Conservation (phyloP, 805 yeast species). For the Pichia gijzeniarum region DNA sequence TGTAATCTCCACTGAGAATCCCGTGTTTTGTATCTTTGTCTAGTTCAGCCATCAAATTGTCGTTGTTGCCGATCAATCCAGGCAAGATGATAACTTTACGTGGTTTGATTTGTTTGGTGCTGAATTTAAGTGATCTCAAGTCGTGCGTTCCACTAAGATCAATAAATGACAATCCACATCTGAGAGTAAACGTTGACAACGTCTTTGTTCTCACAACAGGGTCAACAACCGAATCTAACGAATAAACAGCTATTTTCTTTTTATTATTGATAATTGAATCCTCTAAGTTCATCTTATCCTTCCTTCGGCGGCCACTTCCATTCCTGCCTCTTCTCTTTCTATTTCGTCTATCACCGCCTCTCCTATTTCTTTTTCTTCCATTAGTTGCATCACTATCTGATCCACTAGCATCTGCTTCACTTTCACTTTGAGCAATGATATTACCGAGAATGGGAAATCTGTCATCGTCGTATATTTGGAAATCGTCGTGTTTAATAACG, state of each 20-base stretch:
- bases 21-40: slow-evolving; percentile 16
- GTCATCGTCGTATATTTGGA: slow-evolving; percentile 44
- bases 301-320: not conserved
- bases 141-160: slow-evolving; percentile 85
- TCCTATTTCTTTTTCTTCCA: slow-evolving; percentile 24
- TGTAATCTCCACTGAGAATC: slow-evolving; percentile 13
- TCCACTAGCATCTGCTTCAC: slow-evolving; percentile 18
- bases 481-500: slow-evolving; percentile 58
- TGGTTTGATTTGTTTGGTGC: slow-evolving; percentile 75
- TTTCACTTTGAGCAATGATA: slow-evolving; percentile 13
- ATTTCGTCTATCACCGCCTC: slow-evolving; percentile 9
- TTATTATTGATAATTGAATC: not conserved
- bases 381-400: slow-evolving; percentile 17
- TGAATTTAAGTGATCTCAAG: slow-evolving; percentile 69
- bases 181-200: slow-evolving; percentile 34
- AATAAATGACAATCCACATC: slow-evolving; percentile 69
- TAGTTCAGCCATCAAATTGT: slow-evolving; percentile 19
- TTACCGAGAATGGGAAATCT: slow-evolving; percentile 29
- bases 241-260: slow-evolving; percentile 17
- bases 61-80: slow-evolving; percentile 20
- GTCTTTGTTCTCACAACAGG: slow-evolving; percentile 17
- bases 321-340: slow-evolving; percentile 1
- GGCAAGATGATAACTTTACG: slow-evolving; percentile 51
- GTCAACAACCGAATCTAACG: slow-evolving; percentile 21
- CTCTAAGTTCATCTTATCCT: not conserved